Percentiles rank a stretch among this genome's conserved stretches.
Evolutionary conservation across 1,284 basidiomycete genomes (phyloP).

Genomic region (Cutaneotrichosporon mucoides): DNA sequence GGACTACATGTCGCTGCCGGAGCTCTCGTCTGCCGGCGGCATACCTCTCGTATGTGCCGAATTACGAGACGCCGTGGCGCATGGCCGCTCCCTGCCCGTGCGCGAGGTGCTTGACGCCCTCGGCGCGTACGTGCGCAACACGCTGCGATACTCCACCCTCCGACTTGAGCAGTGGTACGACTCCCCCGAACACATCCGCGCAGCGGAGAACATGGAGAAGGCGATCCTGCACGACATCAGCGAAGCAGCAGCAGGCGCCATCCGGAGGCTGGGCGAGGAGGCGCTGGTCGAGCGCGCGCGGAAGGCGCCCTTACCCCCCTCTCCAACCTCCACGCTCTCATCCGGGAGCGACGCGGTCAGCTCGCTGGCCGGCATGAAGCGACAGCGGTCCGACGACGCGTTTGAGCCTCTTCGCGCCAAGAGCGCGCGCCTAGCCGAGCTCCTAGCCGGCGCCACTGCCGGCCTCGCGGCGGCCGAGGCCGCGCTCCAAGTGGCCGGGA

Average conservation of each 20-base stretch:
- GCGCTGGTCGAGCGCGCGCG: slow-evolving; percentile 1
- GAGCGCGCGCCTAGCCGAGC: not conserved
- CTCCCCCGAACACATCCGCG: slow-evolving; percentile 1
- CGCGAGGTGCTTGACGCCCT: slow-evolving; percentile 22
- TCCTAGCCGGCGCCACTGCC: not conserved
- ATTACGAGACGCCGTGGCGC: slow-evolving; percentile 19
- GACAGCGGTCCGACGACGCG: not conserved
- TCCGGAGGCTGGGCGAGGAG: slow-evolving; percentile 1
- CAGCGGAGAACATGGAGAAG: not conserved
- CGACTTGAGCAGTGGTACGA: slow-evolving; percentile 16
- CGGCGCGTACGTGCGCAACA: slow-evolving; percentile 20
- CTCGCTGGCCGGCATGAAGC: not conserved
- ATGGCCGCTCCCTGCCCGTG: slow-evolving; percentile 22
- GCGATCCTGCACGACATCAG: slow-evolving; percentile 1
- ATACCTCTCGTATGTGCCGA: slow-evolving; percentile 16
- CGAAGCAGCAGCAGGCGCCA: not conserved
- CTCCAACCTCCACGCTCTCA: not conserved
- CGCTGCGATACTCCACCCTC: slow-evolving; percentile 1
- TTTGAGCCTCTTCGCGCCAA: slow-evolving; percentile 1
- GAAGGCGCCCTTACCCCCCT: not conserved
- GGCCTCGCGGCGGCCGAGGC: not conserved
- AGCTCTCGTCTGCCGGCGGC: slow-evolving; percentile 3
- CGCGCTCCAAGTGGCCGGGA: not conserved
- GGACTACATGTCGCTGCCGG: slow-evolving; percentile 10
- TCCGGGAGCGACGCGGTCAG: not conserved